Evolutionary conservation across 2,329 filamentous ascomycete species (phyloP).

Genomic region (Aspergillus luchuensis): DNA sequence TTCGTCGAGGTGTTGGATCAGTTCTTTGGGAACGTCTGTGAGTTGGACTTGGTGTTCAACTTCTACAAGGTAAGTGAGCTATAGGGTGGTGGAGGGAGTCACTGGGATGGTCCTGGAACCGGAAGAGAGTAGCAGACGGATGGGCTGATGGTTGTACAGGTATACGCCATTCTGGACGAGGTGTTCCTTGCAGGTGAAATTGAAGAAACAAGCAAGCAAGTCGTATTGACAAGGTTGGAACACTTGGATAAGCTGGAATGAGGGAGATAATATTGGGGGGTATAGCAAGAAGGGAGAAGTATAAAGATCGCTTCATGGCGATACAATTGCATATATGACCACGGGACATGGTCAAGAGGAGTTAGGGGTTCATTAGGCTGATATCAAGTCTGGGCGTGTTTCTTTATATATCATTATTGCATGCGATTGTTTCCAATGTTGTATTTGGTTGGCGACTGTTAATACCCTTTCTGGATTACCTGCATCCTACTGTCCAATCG

Average conservation of each 20-base stretch:
- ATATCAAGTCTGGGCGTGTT: constrained; percentile 8
- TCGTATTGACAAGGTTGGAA: constrained; percentile 89
- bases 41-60: constrained; percentile 83
- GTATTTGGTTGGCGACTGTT: constrained; percentile 1
- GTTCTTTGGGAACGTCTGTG: constrained; percentile 99
- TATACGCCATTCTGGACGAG: constrained; percentile 97
- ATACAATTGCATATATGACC: constrained; percentile 24
- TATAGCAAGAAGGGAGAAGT: not conserved
- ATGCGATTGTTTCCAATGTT: not conserved
- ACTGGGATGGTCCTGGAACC: not conserved
- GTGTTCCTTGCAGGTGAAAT: constrained; percentile 98
- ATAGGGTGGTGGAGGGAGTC: not conserved
- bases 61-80: constrained; percentile 63
- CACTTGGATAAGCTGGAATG: constrained; percentile 96
- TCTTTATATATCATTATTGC: constrained; percentile 8
- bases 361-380: constrained; percentile 20
- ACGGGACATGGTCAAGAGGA: constrained; percentile 23
- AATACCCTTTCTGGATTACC: constrained; percentile 8
- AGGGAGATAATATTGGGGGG: constrained; percentile 21
- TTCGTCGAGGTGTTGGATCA: constrained; percentile 98
- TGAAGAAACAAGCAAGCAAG: constrained; percentile 98
- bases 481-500: not conserved
- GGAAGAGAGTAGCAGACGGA: not conserved
- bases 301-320: not conserved
- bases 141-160: constrained; percentile 49